Conservation (phyloP, 2,329 filamentous ascomycete species). For the Malbranchea cinnamomea region DNA sequence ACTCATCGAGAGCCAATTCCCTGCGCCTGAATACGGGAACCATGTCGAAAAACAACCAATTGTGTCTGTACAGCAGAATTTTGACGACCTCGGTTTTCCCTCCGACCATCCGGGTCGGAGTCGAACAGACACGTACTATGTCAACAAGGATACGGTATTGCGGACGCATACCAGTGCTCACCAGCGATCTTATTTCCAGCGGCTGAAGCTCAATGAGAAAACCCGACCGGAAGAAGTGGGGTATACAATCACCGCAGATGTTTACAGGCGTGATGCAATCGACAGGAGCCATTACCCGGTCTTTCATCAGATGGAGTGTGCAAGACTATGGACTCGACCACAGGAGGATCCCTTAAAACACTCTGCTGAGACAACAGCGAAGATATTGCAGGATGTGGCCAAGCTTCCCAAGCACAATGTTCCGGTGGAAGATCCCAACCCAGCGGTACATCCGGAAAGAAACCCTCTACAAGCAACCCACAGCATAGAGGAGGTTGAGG, state of each 20-base stretch:
- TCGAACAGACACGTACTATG: slow-evolving; percentile 86
- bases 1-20: slow-evolving; percentile 83
- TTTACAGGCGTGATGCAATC: slow-evolving; percentile 88
- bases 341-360: slow-evolving; percentile 17
- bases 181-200: slow-evolving; percentile 67
- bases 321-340: slow-evolving; percentile 68
- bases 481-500: slow-evolving; percentile 59
- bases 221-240: slow-evolving; percentile 38
- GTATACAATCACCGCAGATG: slow-evolving; percentile 84
- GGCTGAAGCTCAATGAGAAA: slow-evolving; percentile 35
- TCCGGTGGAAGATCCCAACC: slow-evolving; percentile 69
- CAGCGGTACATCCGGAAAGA: slow-evolving; percentile 56
- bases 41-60: slow-evolving; percentile 71
- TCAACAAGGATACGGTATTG: slow-evolving; percentile 70
- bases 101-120: slow-evolving; percentile 74
- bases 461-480: slow-evolving; percentile 67
- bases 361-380: slow-evolving; percentile 33
- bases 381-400: slow-evolving; percentile 56
- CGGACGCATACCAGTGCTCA: slow-evolving; percentile 93
- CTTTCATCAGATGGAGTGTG: slow-evolving; percentile 98
- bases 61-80: slow-evolving; percentile 75
- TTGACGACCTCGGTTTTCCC: slow-evolving; percentile 91
- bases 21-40: slow-evolving; percentile 53
- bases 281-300: slow-evolving; percentile 91
- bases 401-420: slow-evolving; percentile 59